Percentiles rank a stretch among this genome's conserved stretches.
Conservation (phyloP, 2,329 filamentous ascomycete species). For the Pseudopyricularia cyperi region DNA sequence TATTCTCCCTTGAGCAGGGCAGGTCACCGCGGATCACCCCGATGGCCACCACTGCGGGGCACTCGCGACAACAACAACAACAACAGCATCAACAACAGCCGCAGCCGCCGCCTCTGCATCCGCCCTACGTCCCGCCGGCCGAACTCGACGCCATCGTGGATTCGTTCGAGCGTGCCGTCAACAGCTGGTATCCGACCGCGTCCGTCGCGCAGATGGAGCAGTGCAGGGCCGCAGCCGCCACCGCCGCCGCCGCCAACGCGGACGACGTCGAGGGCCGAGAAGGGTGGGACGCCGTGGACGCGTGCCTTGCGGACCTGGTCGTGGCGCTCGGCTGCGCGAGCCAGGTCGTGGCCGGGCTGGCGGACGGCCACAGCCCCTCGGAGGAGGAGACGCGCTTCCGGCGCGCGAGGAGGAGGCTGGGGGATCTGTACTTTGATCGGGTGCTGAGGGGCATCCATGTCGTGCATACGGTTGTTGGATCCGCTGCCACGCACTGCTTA, state of each 20-base stretch:
- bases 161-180: slow-evolving; percentile 31
- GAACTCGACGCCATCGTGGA: slow-evolving; percentile 27
- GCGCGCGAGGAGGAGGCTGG: slow-evolving; percentile 11
- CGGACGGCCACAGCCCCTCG: neutral
- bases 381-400: slow-evolving; percentile 1
- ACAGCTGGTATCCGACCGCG: slow-evolving; percentile 41
- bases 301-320: slow-evolving; percentile 7
- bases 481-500: slow-evolving; percentile 32
- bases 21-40: slow-evolving; percentile 19
- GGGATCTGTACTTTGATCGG: slow-evolving; percentile 29
- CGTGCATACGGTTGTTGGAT: slow-evolving; percentile 30
- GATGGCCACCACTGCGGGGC: slow-evolving; percentile 13
- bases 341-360: slow-evolving; percentile 1
- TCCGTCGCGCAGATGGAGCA: slow-evolving; percentile 22
- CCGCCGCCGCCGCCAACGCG: neutral
- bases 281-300: slow-evolving; percentile 12
- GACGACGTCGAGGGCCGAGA: slow-evolving; percentile 18
- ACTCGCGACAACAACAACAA: neutral
- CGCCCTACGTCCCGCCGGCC: slow-evolving; percentile 24
- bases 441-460: slow-evolving; percentile 31
- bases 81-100: no score
- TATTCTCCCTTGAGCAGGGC: slow-evolving; percentile 33
- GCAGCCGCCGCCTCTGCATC: no score
- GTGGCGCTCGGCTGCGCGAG: slow-evolving; percentile 8
- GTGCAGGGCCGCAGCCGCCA: neutral